Base-by-base conservation (phyloP, 306 rosid species). In the Prunus dulcis region DNA sequence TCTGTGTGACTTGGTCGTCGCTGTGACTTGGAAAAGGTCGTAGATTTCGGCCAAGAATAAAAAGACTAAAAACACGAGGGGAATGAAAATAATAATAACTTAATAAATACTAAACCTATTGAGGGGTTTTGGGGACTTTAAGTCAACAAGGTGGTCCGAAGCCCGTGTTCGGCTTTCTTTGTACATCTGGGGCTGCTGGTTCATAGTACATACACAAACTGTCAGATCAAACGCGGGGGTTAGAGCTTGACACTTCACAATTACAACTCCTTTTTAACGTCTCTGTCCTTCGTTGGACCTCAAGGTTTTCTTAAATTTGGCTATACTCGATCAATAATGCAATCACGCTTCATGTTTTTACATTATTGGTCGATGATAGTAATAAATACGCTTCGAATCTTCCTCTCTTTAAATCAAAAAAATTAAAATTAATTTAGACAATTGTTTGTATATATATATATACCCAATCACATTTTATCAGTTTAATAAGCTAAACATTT, bases 151-250 rank as follows among this genome's bases (percentile, higher is more conserved):
- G 13, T 2, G 32, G 52, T 11, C 5, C 15, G 3, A 13, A 47
- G 52, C 12, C 15, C 14, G 52, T 57, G 78, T 58, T 49, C 19
- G 64, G 47, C 75, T 77, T 76, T 72, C 47, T n/a, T 13, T 38
- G 51, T 23, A 72, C 81, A 65, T 23, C 12, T 65, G 13, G 22
- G 58, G 56, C 12, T 47, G 30, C 47, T 43, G 3, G 75, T 45
- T 45, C 34, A 0, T 41, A 38, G 43, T 38, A 38, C 43, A 38
- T 6, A 38, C 43, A 19, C 61, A 49, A 51, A 12, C 28, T 63
- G 52, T 68, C 75, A 3, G 27, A 19, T 18, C 74, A 18, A 32
- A 18, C 64, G n/a, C n/a, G 34, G 4, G 12, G 38, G 19, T 25
- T 60, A 12, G n/a, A 30, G 2, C 23, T 56, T 11, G 15, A 38